phyloP scores from a whole-genome alignment of 768 basidiomycete species.

The Lactifluus volemus region DNA sequence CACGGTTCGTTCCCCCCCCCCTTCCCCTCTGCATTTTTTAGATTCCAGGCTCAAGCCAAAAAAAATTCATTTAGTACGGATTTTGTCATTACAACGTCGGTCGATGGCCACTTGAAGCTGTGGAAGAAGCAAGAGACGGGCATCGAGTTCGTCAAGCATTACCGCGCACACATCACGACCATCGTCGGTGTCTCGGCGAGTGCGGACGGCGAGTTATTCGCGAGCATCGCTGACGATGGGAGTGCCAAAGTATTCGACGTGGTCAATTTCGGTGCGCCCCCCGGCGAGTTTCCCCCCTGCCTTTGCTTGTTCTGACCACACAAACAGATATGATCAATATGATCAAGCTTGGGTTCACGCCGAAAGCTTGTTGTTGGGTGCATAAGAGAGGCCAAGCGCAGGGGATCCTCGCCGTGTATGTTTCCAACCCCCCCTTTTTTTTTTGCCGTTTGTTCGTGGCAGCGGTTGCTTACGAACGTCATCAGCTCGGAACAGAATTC shows the following conservation, averaged over 20 bases:
- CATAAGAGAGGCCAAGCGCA: conserved; percentile 84
- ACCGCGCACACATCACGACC: conserved; percentile 80
- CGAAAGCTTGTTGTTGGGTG: conserved; percentile 92
- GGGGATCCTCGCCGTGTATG: conserved; percentile 80
- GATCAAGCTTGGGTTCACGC: conserved; percentile 78
- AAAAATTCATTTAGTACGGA: conserved; percentile 54
- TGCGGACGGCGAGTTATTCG: conserved; percentile 86
- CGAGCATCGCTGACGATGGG: conserved; percentile 86
- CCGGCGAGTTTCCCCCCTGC: background rate
- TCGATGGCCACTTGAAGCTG: conserved; percentile 93
- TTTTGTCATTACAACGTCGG: conserved; percentile 88
- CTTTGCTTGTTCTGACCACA: background rate
- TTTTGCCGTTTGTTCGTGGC: no score
- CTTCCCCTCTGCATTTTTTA: background rate
- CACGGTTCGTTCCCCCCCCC: conserved; percentile 48
- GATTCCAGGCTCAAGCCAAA: background rate
- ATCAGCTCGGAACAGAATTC: conserved; percentile 68
- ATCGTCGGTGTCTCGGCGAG: conserved; percentile 78
- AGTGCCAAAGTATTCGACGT: conserved; percentile 96
- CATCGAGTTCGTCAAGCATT: conserved; percentile 98
- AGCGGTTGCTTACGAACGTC: conserved; percentile 17
- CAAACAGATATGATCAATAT: conserved; percentile 98
- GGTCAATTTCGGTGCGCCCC: conserved; percentile 81
- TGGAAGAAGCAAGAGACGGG: conserved; percentile 98
- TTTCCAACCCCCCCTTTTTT: background rate